Percentiles rank a stretch among this genome's conserved stretches.
These are phyloP conservation scores for Epichloe hybrida DNA, from an alignment of 2,329 filamentous ascomycete species.

Conservation along the genomic window DNA sequence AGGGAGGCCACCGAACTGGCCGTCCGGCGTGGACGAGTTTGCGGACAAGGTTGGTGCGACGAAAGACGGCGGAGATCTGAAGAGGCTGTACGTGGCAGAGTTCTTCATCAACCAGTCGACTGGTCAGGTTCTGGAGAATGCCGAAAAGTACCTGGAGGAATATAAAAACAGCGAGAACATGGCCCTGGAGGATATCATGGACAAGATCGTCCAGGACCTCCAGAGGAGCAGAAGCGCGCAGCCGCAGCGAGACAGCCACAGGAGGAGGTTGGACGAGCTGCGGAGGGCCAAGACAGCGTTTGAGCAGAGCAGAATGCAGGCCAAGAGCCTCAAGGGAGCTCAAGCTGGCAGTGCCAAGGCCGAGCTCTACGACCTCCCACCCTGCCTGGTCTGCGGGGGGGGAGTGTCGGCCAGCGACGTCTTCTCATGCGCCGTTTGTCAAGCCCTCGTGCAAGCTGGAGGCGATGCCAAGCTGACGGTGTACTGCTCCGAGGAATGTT, in stretches of 20 bases:
- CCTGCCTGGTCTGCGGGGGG: slow-evolving; percentile 25
- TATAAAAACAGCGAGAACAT: slow-evolving; percentile 15
- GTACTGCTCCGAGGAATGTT: slow-evolving; percentile 33
- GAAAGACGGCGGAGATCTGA: slow-evolving; percentile 20
- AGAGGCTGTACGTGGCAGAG: slow-evolving; percentile 25
- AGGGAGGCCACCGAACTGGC: slow-evolving; percentile 20
- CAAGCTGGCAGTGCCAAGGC: slow-evolving; percentile 16
- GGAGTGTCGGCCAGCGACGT: slow-evolving; percentile 22
- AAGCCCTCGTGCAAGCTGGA: slow-evolving; percentile 26
- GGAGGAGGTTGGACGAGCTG: slow-evolving; percentile 30
- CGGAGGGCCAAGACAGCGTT: slow-evolving; percentile 34
- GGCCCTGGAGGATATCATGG: slow-evolving; percentile 21
- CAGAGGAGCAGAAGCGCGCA: slow-evolving; percentile 17
- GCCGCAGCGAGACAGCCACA: slow-evolving; percentile 25
- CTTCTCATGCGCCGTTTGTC: slow-evolving; percentile 31
- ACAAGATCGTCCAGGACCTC: slow-evolving; percentile 19
- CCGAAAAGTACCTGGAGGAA: slow-evolving; percentile 27
- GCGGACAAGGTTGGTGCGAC: slow-evolving; percentile 19
- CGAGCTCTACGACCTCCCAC: slow-evolving; percentile 23
- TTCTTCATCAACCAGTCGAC: slow-evolving; percentile 28
- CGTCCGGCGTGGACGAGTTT: slow-evolving; percentile 20
- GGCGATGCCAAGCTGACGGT: slow-evolving; percentile 23
- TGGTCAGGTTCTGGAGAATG: slow-evolving; percentile 17
- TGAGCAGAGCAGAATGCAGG: slow-evolving; percentile 29
- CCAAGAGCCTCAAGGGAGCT: slow-evolving; percentile 20